Conservation (phyloP, 805 yeast species). For the Clavispora vitiphila region DNA sequence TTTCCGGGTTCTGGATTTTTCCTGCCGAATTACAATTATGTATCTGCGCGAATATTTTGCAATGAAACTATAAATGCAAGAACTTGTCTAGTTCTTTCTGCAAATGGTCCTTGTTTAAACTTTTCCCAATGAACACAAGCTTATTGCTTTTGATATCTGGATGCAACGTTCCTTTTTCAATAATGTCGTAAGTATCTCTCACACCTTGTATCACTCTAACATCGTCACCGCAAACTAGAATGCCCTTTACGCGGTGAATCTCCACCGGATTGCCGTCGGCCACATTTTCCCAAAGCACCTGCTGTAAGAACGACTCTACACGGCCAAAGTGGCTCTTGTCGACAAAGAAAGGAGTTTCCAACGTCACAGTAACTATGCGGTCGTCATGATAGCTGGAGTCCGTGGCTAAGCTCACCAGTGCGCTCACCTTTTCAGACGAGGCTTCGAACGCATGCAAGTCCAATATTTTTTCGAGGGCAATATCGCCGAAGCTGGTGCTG, state of each 20-base stretch:
- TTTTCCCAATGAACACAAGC: conserved; percentile 73
- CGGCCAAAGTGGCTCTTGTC: conserved; percentile 31
- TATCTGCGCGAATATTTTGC: neutral
- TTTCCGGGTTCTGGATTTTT: neutral
- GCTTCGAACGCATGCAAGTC: conserved; percentile 75
- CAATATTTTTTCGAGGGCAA: conserved; percentile 59
- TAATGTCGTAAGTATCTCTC: conserved; percentile 82
- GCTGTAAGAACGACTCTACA: conserved; percentile 63
- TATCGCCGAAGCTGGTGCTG: conserved; percentile 69
- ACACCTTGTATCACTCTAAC: conserved; percentile 84
- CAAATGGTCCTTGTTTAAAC: conserved; percentile 37
- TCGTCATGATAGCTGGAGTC: conserved; percentile 31
- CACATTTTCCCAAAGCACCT: conserved; percentile 65
- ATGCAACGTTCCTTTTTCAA: conserved; percentile 39
- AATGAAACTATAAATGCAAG: neutral
- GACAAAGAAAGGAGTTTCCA: conserved; percentile 43
- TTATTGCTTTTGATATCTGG: conserved; percentile 44
- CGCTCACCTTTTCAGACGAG: conserved; percentile 15
- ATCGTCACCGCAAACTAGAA: conserved; percentile 39
- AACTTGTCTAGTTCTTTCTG: conserved; percentile 23
- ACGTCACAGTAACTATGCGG: conserved; percentile 31
- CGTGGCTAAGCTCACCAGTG: conserved; percentile 12
- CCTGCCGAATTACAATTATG: neutral
- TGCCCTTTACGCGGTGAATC: conserved; percentile 79
- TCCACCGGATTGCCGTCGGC: conserved; percentile 48